Evolutionary conservation across 345 rosid genomes (phyloP).

Genomic region (Pistacia vera): DNA sequence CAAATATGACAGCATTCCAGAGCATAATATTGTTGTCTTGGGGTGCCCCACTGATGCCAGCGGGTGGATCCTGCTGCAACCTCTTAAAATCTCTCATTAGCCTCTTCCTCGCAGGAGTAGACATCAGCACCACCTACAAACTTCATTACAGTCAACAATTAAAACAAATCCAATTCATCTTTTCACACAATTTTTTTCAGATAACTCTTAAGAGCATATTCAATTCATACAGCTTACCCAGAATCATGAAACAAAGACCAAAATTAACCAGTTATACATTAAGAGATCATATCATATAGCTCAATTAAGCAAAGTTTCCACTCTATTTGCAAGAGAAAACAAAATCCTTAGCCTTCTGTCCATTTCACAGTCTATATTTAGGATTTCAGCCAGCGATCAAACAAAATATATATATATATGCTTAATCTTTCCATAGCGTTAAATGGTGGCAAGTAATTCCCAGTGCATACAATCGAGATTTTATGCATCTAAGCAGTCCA

Average conservation of each 20-base stretch:
- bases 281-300: not conserved
- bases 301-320: not conserved
- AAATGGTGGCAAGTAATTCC: not conserved
- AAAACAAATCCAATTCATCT: slow-evolving; percentile 7
- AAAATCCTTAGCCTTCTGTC: not conserved
- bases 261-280: not conserved
- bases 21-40: slow-evolving; percentile 60
- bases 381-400: not conserved
- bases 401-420: not conserved
- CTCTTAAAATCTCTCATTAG: slow-evolving; percentile 71
- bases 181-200: not conserved
- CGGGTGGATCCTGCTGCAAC: slow-evolving; percentile 61
- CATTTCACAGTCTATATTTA: not conserved
- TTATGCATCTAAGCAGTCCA: not conserved
- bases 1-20: slow-evolving; percentile 68
- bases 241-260: not conserved
- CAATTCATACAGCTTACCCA: not conserved
- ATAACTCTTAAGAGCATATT: not conserved
- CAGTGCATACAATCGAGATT: not conserved
- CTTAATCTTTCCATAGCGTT: not conserved
- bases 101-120: slow-evolving; percentile 63
- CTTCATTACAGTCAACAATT: not conserved
- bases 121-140: slow-evolving; percentile 31
- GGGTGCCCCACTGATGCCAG: slow-evolving; percentile 61
- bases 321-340: not conserved